These are phyloP conservation scores for Histomonas meleagridis DNA, from an alignment of 208 protist species.

Conservation along the genomic window DNA sequence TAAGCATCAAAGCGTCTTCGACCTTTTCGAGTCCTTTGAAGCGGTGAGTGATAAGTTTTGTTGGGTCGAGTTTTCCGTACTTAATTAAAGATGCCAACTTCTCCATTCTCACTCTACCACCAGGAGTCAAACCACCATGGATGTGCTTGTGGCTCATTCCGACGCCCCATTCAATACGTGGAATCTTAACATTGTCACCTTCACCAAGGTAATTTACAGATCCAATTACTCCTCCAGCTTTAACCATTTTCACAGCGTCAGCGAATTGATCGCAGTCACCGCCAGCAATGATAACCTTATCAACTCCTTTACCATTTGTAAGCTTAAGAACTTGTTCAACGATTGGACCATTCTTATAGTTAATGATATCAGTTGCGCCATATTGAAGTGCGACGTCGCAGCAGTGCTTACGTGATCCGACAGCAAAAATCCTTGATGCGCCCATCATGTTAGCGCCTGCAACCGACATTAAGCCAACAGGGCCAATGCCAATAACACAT, in stretches of 20 bases:
- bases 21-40: not conserved
- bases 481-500: conserved; percentile 8
- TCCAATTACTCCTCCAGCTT: not conserved
- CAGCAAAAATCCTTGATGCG: not conserved
- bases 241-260: not conserved
- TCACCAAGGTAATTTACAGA: conserved; percentile 16
- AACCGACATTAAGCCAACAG: conserved; percentile 9
- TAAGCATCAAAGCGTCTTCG: not conserved
- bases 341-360: not conserved
- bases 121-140: conserved; percentile 22
- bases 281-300: conserved; percentile 5
- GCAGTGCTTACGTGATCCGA: conserved; percentile 6
- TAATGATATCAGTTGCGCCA: conserved; percentile 23
- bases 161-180: conserved; percentile 24
- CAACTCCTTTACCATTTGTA: conserved; percentile 25
- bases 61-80: not conserved
- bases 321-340: not conserved
- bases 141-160: conserved; percentile 20
- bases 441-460: not conserved
- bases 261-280: conserved; percentile 8
- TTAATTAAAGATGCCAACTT: not conserved
- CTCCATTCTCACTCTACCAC: not conserved
- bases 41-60: conserved; percentile 10
- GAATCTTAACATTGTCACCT: not conserved
- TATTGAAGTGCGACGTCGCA: conserved; percentile 6